Conservation (phyloP, 2,329 filamentous ascomycete species). For the Moelleriella libera region DNA sequence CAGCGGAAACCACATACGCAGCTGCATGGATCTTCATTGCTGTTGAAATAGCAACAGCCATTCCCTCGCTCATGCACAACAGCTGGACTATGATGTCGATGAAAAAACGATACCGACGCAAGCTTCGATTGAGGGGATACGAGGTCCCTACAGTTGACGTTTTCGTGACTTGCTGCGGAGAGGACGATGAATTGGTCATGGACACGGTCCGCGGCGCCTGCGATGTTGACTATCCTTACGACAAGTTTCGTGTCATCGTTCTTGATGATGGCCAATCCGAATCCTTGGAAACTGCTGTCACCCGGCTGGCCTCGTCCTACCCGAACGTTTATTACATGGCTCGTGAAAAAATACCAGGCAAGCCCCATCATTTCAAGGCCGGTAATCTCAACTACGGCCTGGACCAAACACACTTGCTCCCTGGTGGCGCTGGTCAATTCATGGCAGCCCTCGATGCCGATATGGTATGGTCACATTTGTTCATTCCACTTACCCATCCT, state of each 20-base stretch:
- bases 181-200: conserved; percentile 39
- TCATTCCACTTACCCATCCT: neutral
- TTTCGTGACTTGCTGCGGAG: conserved; percentile 42
- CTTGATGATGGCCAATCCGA: conserved; percentile 38
- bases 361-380: conserved; percentile 46
- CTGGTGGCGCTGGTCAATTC: conserved; percentile 40
- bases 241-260: conserved; percentile 38
- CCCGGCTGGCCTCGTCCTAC: conserved; percentile 22
- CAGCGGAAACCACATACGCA: conserved; percentile 22
- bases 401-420: conserved; percentile 32
- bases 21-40: conserved; percentile 44
- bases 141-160: conserved; percentile 40
- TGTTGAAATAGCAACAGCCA: conserved; percentile 36
- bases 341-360: conserved; percentile 30
- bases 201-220: conserved; percentile 43
- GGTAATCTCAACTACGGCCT: conserved; percentile 50
- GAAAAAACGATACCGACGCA: conserved; percentile 37
- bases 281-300: conserved; percentile 24
- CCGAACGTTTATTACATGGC: conserved; percentile 39
- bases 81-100: conserved; percentile 42
- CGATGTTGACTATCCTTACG: conserved; percentile 36
- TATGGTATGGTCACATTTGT: conserved; percentile 28
- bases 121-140: conserved; percentile 34
- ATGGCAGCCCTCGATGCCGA: conserved; percentile 53
- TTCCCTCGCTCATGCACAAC: conserved; percentile 42